These are phyloP conservation scores for Yamadazyma philogaea DNA, from an alignment of 805 yeast species.

Conservation along the genomic window DNA sequence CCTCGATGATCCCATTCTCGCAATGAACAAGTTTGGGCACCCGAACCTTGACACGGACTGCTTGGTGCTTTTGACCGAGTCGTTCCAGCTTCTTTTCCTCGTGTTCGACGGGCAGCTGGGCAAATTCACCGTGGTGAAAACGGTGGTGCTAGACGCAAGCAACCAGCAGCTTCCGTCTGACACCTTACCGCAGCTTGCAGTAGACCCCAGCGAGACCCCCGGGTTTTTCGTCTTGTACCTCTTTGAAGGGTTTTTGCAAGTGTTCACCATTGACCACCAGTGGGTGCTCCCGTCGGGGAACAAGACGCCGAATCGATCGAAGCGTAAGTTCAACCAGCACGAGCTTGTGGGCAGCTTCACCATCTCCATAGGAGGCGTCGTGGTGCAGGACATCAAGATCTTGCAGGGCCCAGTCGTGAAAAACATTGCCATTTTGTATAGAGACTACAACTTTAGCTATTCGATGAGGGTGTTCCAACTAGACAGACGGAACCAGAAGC, in stretches of 20 bases:
- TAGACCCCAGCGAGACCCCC: slow-evolving; percentile 11
- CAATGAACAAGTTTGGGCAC: slow-evolving; percentile 13
- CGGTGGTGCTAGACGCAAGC: slow-evolving; percentile 15
- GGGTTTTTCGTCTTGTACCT: slow-evolving; percentile 20
- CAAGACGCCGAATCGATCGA: slow-evolving; percentile 3
- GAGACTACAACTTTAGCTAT: slow-evolving; percentile 32
- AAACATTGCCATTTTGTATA: slow-evolving; percentile 28
- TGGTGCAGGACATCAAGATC: slow-evolving; percentile 12
- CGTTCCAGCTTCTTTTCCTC: slow-evolving; percentile 11
- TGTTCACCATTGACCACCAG: slow-evolving; percentile 13
- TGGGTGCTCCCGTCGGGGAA: slow-evolving; percentile 7
- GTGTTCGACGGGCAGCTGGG: slow-evolving; percentile 9
- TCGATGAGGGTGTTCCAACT: slow-evolving; percentile 30
- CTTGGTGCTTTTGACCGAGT: slow-evolving; percentile 15
- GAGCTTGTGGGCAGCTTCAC: slow-evolving; percentile 12
- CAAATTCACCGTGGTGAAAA: slow-evolving; percentile 10
- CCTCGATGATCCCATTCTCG: slow-evolving; percentile 15
- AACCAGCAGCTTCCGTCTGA: slow-evolving; percentile 26
- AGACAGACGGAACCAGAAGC: slow-evolving; percentile 3
- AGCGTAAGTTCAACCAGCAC: slow-evolving; percentile 7
- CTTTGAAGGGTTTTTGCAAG: slow-evolving; percentile 19
- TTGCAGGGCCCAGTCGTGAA: slow-evolving; percentile 3
- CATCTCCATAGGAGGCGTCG: slow-evolving; percentile 12
- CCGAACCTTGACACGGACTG: slow-evolving; percentile 12
- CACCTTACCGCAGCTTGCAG: slow-evolving; percentile 18